Percentiles rank a stretch among this genome's conserved stretches.
phyloP scores from a whole-genome alignment of 495 filamentous ascomycete genomes.

The Podospora pseudopauciseta region DNA sequence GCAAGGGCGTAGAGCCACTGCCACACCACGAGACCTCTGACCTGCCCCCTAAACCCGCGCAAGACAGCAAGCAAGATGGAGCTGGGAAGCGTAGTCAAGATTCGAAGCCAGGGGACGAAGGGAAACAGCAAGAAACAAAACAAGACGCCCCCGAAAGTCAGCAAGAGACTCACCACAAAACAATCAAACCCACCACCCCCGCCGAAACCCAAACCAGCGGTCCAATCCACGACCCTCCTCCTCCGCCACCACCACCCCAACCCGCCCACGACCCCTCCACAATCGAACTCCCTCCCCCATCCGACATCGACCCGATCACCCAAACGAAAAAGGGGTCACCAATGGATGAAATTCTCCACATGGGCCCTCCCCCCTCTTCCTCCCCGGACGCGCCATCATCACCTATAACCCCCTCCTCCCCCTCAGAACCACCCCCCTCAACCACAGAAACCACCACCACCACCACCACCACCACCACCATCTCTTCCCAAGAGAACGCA shows the following conservation, averaged over 20 bases:
- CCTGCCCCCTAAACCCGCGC: slow-evolving; percentile 9
- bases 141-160: background rate
- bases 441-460: background rate
- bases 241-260: background rate
- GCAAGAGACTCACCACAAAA: background rate
- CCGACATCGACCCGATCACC: slow-evolving; percentile 18
- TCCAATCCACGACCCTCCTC: background rate
- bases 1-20: slow-evolving; percentile 60
- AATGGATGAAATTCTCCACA: slow-evolving; percentile 65
- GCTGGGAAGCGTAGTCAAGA: slow-evolving; percentile 9
- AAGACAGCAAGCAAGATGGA: slow-evolving; percentile 18
- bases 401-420: slow-evolving; percentile 4
- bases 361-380: slow-evolving; percentile 42
- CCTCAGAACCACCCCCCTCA: slow-evolving; percentile 14
- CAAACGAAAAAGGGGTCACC: slow-evolving; percentile 41
- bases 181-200: background rate
- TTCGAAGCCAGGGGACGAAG: slow-evolving; percentile 15
- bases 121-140: slow-evolving; percentile 2
- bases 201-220: background rate
- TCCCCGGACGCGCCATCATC: slow-evolving; percentile 28
- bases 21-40: slow-evolving; percentile 7
- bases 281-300: slow-evolving; percentile 27
- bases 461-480: slow-evolving; percentile 6
- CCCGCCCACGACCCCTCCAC: slow-evolving; percentile 3
- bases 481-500: background rate